Base-by-base conservation (phyloP, 768 basidiomycete genomes). In the Podaxis sp. region DNA sequence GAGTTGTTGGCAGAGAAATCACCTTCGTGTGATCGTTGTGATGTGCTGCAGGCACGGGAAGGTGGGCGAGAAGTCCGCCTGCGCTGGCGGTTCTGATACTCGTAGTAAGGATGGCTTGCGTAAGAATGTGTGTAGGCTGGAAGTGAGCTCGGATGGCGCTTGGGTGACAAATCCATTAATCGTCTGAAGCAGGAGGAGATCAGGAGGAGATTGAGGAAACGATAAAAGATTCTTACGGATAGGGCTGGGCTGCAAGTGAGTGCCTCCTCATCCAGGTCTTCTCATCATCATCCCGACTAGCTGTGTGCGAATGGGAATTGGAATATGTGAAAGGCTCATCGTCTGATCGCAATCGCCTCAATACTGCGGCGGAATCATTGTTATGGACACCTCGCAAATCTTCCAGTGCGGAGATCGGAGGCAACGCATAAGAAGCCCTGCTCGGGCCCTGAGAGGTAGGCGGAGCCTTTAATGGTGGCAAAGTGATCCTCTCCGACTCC, bases 331-430 rank as follows among this genome's bases (percentile, higher is more conserved):
- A 2, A 18, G 59, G 42, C 16, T 80, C 77, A 54, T 86, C 86
- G 21, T 86, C 83, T 63, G 80, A 77, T 59, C 76, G 79, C n/a
- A 91, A 71, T 27, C 89, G 79, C 57, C 84, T 75, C 50, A 91
- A 71, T 5, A 91, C 89, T 5, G 87, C 83, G 4, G 85, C 83
- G 0, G 88, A 84, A 67, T 89, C 87, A 38, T 76, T 77, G 61
- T 62, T 76, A 70, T 66, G 73, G 21, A 81, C 72, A 2, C 84
- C 83, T 7, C 85, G 77, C 52, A 86, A 69, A 61, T 84, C 83
- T 69, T 89, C 88, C 65, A 91, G 72, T 0, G 86, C 83, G 5
- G 88, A 85, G 59, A 89, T 89, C 0, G 88, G 86, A 1, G 87
- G 88, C 3, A 89, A 68, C 1, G 86, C 82, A 62, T 86, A 86